Base-by-base conservation (phyloP, 495 filamentous ascomycete species). In the Cercophora samala region DNA sequence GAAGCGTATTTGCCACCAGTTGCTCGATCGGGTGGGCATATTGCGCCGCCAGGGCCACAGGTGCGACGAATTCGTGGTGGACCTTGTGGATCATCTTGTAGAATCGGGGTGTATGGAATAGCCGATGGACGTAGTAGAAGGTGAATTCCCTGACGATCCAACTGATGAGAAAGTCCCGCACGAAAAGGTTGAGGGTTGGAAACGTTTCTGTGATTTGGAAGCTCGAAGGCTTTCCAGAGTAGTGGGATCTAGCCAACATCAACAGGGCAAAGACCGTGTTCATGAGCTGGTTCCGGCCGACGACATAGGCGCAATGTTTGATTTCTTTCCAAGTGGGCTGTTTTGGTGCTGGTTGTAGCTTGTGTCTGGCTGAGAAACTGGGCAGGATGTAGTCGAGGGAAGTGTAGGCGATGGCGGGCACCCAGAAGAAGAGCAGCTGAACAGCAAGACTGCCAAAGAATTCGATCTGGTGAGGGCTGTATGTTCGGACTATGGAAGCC, bases 1-100 rank as follows among this genome's bases (percentile, higher is more conserved):
- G 85, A 11, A 88, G 72, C 19, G 78, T 77, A 66, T 85, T 86
- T 17, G 85, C 82, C 19, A 87, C 60, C 5, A 88, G 66, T 64
- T 87, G 83, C 75, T 88, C 87, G 19, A 86, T 56, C 0, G 86
- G 86, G 66, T 87, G 85, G 0, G 85, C 83, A 61, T 85, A 88
- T 64, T 88, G 83, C 1, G 85, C 82, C 0, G 86, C 78, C 8
- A 88, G 72, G 0, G 84, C 82, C n/a, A 87, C 81, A 0, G 85
- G 87, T 0, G 86, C 83, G 0, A 82, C 86, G 74, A 87, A 88
- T 19, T 75, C 71, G 73, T 88, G 86, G 67, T 88, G 87, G 29
- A 76, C 70, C 62, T 85, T 86, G 76, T 89, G 87, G 60, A 89
- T 80, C 6, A 64, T 68, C 23, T 69, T 70, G 75, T 86, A 88